These are phyloP conservation scores for Elsinoe australis DNA, from an alignment of 2,329 filamentous ascomycete genomes.

Conservation along the genomic window DNA sequence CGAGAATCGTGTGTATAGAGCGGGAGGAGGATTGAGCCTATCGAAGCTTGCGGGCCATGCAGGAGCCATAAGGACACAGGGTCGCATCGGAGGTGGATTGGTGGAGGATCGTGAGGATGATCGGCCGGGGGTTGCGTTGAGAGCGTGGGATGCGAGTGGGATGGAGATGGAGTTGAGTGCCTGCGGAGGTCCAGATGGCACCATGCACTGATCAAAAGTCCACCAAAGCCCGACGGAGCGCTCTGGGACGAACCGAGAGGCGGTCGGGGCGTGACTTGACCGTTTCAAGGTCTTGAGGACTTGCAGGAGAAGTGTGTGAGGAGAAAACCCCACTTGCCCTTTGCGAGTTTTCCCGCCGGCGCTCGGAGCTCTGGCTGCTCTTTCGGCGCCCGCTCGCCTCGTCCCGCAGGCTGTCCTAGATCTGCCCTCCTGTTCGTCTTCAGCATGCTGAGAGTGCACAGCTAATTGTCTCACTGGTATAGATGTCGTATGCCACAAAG, in stretches of 20 bases:
- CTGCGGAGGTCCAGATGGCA: constrained; percentile 1
- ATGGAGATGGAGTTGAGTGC: neutral
- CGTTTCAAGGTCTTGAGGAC: no score
- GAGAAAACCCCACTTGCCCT: constrained; percentile 13
- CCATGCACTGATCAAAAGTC: neutral
- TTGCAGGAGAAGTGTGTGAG: no score
- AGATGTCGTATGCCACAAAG: neutral
- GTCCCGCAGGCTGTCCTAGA: constrained; percentile 13
- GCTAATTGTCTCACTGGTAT: neutral
- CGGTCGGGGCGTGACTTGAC: no score
- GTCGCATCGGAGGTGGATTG: no score
- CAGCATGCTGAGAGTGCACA: neutral
- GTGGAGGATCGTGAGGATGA: no score
- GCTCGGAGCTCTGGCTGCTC: no score
- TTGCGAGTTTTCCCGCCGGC: constrained; percentile 1
- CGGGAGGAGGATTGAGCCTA: constrained; percentile 10
- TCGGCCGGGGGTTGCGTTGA: constrained; percentile 3
- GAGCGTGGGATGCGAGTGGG: neutral
- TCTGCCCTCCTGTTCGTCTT: constrained; percentile 1
- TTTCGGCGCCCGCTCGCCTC: neutral
- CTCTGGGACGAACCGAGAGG: neutral
- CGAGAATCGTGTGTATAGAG: constrained; percentile 4
- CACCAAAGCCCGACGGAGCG: neutral
- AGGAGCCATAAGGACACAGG: constrained; percentile 6
- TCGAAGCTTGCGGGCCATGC: constrained; percentile 13